phyloP scores from a whole-genome alignment of 371 early-diverging fungal genomes.

The Saksenaea vasiformis region DNA sequence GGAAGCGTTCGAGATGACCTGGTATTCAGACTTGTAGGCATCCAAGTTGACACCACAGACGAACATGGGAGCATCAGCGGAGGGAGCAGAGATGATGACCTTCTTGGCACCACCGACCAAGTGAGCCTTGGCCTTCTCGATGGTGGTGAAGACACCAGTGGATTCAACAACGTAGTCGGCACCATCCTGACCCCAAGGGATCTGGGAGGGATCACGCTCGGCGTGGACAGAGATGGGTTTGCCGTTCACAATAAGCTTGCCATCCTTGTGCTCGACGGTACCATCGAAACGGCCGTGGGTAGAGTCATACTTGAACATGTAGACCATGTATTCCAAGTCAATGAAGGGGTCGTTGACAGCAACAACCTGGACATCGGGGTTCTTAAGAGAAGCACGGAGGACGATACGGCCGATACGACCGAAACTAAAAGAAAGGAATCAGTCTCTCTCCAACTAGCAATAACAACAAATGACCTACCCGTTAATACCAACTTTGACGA shows the following conservation, averaged over 20 bases:
- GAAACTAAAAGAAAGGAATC: conserved; percentile 57
- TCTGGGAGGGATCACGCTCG: conserved; percentile 80
- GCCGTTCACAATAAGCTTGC: conserved; percentile 87
- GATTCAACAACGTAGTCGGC: conserved; percentile 98
- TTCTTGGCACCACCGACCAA: conserved; percentile 94
- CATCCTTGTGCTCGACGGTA: conserved; percentile 72
- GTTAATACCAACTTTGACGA: conserved; percentile 89
- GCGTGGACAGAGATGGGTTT: conserved; percentile 73
- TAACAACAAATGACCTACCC: conserved; percentile 68
- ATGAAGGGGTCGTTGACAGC: conserved; percentile 99
- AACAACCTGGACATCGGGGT: conserved; percentile 83
- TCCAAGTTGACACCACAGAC: conserved; percentile 95
- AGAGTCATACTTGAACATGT: conserved; percentile 98
- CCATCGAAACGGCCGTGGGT: conserved; percentile 95
- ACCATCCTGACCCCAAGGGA: conserved; percentile 89
- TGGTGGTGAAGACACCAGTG: conserved; percentile 97
- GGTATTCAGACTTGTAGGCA: conserved; percentile 81
- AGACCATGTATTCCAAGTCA: conserved; percentile 94
- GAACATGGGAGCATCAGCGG: conserved; percentile 87
- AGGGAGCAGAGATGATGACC: conserved; percentile 99
- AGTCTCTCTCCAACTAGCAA: neutral
- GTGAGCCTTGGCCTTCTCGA: conserved; percentile 89
- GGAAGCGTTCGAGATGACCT: conserved; percentile 97
- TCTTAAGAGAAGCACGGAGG: conserved; percentile 84
- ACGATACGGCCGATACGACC: conserved; percentile 99